A percentile compares a stretch with the other conserved stretches of the same genome.
Evolutionary conservation across 2,329 filamentous ascomycete genomes (phyloP).

Genomic region (Dactylellina haptotyla): DNA sequence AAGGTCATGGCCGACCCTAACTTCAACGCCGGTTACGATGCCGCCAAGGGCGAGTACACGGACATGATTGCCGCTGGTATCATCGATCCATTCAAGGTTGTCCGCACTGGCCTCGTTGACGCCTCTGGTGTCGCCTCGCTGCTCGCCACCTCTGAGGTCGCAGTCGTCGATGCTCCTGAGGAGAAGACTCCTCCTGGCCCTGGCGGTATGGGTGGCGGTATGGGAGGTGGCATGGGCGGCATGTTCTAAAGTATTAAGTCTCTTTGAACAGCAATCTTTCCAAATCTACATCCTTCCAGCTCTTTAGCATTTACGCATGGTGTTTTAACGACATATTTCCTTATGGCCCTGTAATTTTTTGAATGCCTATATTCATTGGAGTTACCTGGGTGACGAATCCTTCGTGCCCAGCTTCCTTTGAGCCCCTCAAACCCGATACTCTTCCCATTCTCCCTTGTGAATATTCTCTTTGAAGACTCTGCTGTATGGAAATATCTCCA

Average conservation of each 20-base stretch:
- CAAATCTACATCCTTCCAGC: background rate
- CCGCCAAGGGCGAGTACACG: slow-evolving; percentile 94
- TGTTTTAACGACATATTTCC: slow-evolving; percentile 48
- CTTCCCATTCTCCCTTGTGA: slow-evolving; percentile 39
- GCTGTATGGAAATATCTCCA: slow-evolving; percentile 54
- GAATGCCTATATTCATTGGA: slow-evolving; percentile 52
- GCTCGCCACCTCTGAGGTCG: slow-evolving; percentile 96
- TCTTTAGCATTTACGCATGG: slow-evolving; percentile 39
- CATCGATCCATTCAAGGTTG: slow-evolving; percentile 98
- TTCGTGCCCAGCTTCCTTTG: background rate
- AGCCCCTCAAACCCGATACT: background rate
- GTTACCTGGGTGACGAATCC: slow-evolving; percentile 42
- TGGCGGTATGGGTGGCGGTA: slow-evolving; percentile 61
- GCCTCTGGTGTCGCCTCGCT: slow-evolving; percentile 96
- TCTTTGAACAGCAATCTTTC: background rate
- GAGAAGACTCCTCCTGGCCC: slow-evolving; percentile 80
- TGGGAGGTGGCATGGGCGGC: slow-evolving; percentile 60
- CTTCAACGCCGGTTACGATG: slow-evolving; percentile 99
- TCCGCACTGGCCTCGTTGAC: slow-evolving; percentile 93
- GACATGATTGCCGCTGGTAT: slow-evolving; percentile 99
- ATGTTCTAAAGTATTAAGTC: slow-evolving; percentile 69
- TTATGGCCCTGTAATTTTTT: slow-evolving; percentile 43
- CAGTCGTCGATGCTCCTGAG: slow-evolving; percentile 94
- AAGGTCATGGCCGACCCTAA: slow-evolving; percentile 98
- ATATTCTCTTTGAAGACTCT: slow-evolving; percentile 39